phyloP scores from a whole-genome alignment of 352 stramenopile species.

The Pythium folliculosum region DNA sequence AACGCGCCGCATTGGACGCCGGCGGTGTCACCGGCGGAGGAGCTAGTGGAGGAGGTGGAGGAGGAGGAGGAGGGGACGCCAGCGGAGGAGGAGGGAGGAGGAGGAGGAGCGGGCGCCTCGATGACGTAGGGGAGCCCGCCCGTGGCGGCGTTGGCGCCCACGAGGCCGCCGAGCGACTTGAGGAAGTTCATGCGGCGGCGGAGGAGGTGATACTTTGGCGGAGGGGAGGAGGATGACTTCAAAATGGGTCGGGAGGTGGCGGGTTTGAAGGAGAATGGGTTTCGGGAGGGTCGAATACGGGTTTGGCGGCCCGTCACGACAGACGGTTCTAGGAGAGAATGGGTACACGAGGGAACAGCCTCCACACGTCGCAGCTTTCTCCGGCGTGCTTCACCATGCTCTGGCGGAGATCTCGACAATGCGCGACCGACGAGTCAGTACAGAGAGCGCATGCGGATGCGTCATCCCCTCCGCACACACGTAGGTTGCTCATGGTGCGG shows the following conservation, averaged over 20 bases:
- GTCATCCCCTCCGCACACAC: too few species aligned
- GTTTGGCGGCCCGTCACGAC: too few species aligned
- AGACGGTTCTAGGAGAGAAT: neutral
- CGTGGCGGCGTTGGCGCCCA: conserved; percentile 60
- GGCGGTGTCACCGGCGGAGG: conserved; percentile 12
- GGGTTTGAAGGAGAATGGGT: neutral
- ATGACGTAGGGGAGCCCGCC: conserved; percentile 76
- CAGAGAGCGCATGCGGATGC: too few species aligned
- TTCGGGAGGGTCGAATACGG: neutral
- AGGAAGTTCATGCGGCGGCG: conserved; percentile 81
- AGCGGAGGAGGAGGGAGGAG: conserved; percentile 27
- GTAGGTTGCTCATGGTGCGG: too few species aligned
- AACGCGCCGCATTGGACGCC: conserved; percentile 71
- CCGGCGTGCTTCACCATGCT: too few species aligned
- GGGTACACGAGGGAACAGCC: neutral
- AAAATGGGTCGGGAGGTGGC: conserved; percentile 3
- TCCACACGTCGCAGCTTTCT: neutral
- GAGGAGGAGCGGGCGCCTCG: conserved; percentile 12
- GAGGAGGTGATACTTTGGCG: too few species aligned
- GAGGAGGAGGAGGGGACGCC: conserved; percentile 21
- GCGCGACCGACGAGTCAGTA: too few species aligned
- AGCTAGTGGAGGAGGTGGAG: neutral
- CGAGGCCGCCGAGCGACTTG: conserved; percentile 79
- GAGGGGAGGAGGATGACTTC: too few species aligned
- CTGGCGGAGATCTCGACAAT: too few species aligned